Percentiles rank a stretch among this genome's conserved stretches.
Evolutionary conservation across 768 basidiomycete genomes (phyloP).

Genomic region (Sutorius australiensis): DNA sequence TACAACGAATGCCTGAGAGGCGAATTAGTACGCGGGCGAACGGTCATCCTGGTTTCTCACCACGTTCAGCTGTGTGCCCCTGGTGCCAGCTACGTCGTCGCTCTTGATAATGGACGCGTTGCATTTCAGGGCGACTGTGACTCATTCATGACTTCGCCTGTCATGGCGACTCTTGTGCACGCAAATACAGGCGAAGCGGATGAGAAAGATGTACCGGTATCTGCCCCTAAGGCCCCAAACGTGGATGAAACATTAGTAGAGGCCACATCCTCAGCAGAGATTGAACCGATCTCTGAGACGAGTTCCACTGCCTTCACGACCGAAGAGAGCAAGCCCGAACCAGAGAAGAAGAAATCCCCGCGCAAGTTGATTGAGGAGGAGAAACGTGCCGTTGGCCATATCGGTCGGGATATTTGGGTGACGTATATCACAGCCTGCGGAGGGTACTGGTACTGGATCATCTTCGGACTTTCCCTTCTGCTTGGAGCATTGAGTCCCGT

Average conservation of each 20-base stretch:
- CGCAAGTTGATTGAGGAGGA: constrained; percentile 86
- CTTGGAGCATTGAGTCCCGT: constrained; percentile 64
- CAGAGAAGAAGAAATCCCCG: constrained; percentile 55
- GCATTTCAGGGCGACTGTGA: constrained; percentile 66
- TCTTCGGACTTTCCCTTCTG: constrained; percentile 50
- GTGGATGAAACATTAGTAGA: constrained; percentile 4
- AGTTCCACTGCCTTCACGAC: constrained; percentile 41
- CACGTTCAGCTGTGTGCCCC: constrained; percentile 86
- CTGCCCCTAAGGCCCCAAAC: constrained; percentile 3
- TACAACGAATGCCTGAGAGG: constrained; percentile 77
- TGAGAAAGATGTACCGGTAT: constrained; percentile 38
- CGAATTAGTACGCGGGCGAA: constrained; percentile 71
- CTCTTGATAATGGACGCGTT: constrained; percentile 68
- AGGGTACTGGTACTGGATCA: constrained; percentile 49
- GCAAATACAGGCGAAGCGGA: constrained; percentile 40
- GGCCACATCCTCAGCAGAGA: constrained; percentile 22
- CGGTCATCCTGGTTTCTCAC: constrained; percentile 88
- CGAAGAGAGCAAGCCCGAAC: constrained; percentile 35
- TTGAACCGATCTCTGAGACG: constrained; percentile 36
- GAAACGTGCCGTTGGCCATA: constrained; percentile 69
- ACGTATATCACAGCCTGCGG: constrained; percentile 53
- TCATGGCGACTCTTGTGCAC: constrained; percentile 65
- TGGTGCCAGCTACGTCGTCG: constrained; percentile 77
- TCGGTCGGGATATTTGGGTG: constrained; percentile 62
- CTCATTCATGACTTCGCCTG: constrained; percentile 62